These are phyloP conservation scores for Cenococcum geophilum DNA, from an alignment of 495 filamentous ascomycete species.

Conservation along the genomic window DNA sequence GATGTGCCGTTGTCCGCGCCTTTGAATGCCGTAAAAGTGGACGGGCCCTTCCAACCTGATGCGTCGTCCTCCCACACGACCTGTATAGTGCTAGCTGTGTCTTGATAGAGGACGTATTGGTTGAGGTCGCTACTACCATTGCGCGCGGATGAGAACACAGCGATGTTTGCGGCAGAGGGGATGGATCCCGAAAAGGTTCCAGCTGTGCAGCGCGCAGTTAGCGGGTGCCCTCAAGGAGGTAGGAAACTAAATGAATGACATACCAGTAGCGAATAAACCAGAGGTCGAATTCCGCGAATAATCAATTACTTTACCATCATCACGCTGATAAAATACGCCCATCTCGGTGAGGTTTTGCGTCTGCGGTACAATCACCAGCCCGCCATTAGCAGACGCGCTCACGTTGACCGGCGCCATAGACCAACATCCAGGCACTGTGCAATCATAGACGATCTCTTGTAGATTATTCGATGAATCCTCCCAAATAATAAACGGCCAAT, in stretches of 20 bases:
- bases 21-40: constrained; percentile 14
- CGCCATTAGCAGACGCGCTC: not conserved
- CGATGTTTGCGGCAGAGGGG: constrained; percentile 11
- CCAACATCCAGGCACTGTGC: not conserved
- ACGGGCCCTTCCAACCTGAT: constrained; percentile 21
- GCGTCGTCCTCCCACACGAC: constrained; percentile 19
- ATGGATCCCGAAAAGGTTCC: constrained; percentile 12
- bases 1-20: constrained; percentile 20
- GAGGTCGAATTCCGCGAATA: not conserved
- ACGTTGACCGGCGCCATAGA: not conserved
- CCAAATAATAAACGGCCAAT: constrained; percentile 13
- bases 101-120: constrained; percentile 22
- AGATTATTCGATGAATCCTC: not conserved
- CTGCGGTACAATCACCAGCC: not conserved
- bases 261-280: not conserved
- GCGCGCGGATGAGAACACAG: constrained; percentile 18
- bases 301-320: not conserved
- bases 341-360: not conserved
- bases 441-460: constrained; percentile 6
- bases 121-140: constrained; percentile 6
- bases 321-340: constrained; percentile 2
- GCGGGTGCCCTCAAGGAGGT: not conserved
- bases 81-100: constrained; percentile 13
- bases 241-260: not conserved
- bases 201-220: not conserved